phyloP scores from a whole-genome alignment of 495 filamentous ascomycete genomes.

The Neurospora sp. region DNA sequence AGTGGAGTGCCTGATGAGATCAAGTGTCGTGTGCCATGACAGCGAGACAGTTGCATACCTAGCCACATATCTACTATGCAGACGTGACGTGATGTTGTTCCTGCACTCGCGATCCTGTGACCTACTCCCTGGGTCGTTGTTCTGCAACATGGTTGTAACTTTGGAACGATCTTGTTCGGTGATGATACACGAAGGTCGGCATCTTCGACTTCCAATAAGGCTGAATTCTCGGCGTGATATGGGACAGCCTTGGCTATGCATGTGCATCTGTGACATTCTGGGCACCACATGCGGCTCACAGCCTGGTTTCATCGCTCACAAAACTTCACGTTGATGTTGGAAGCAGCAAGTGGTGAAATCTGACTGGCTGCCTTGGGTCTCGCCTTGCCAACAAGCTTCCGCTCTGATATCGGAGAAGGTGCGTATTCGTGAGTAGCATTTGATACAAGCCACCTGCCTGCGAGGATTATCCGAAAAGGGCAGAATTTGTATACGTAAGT shows the following conservation, averaged over 20 bases:
- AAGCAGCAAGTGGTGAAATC: not conserved
- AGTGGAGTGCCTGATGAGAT: not conserved
- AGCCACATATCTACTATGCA: not conserved
- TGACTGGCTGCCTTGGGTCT: not conserved
- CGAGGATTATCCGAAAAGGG: not conserved
- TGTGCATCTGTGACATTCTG: not conserved
- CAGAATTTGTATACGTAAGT: not conserved
- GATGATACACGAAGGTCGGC: not conserved
- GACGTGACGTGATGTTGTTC: not conserved
- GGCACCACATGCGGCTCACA: not conserved
- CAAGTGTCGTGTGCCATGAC: not conserved
- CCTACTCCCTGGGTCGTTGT: not conserved
- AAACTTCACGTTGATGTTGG: not conserved
- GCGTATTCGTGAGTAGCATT: not conserved
- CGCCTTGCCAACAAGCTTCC: not conserved
- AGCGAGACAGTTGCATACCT: not conserved
- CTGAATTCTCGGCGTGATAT: not conserved
- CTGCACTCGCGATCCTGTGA: not conserved
- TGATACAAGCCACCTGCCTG: not conserved
- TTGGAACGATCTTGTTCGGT: not conserved
- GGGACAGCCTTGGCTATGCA: not conserved
- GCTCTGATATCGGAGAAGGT: not conserved
- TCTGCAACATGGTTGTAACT: not conserved
- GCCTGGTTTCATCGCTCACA: not conserved
- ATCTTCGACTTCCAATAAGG: not conserved